phyloP scores from a whole-genome alignment of 2,329 filamentous ascomycete species.

The Alternaria atra region DNA sequence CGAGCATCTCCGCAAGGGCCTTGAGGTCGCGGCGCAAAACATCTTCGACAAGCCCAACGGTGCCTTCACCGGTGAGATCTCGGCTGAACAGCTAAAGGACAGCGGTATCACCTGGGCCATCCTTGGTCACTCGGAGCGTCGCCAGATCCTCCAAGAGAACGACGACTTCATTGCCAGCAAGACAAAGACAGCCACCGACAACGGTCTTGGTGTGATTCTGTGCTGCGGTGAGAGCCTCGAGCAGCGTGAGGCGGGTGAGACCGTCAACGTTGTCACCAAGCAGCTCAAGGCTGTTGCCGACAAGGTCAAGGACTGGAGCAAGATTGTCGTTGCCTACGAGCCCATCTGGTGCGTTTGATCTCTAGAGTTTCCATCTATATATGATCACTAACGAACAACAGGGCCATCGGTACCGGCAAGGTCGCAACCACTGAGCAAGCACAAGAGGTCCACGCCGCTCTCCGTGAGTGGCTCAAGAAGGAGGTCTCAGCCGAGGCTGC shows the following conservation, averaged over 20 bases:
- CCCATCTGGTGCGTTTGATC: slow-evolving; percentile 80
- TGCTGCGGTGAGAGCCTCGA: slow-evolving; percentile 97
- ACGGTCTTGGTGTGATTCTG: slow-evolving; percentile 89
- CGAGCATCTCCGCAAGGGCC: slow-evolving; percentile 75
- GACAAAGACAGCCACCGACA: slow-evolving; percentile 90
- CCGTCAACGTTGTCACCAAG: slow-evolving; percentile 81
- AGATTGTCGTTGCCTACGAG: slow-evolving; percentile 97
- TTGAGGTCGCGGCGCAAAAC: slow-evolving; percentile 94
- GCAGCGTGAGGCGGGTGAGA: slow-evolving; percentile 86
- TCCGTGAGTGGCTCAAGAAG: slow-evolving; percentile 83
- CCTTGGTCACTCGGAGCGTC: slow-evolving; percentile 93
- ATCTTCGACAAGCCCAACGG: slow-evolving; percentile 97
- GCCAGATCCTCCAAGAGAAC: slow-evolving; percentile 85
- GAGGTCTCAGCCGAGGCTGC: slow-evolving; percentile 79
- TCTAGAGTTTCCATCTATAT: not conserved
- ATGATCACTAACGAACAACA: slow-evolving; percentile 37
- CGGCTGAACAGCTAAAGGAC: slow-evolving; percentile 89
- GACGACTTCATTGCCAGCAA: slow-evolving; percentile 87
- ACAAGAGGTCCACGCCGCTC: slow-evolving; percentile 69
- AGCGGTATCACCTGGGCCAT: slow-evolving; percentile 88
- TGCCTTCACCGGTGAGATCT: slow-evolving; percentile 97
- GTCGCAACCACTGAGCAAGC: slow-evolving; percentile 55
- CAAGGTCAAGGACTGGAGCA: slow-evolving; percentile 85
- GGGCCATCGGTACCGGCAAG: slow-evolving; percentile 81
- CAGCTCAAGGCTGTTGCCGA: slow-evolving; percentile 87